A percentile compares a stretch with the other conserved stretches of the same genome.
These are phyloP conservation scores for Botrytis paeoniae DNA, from an alignment of 2,329 filamentous ascomycete species.

Conservation along the genomic window DNA sequence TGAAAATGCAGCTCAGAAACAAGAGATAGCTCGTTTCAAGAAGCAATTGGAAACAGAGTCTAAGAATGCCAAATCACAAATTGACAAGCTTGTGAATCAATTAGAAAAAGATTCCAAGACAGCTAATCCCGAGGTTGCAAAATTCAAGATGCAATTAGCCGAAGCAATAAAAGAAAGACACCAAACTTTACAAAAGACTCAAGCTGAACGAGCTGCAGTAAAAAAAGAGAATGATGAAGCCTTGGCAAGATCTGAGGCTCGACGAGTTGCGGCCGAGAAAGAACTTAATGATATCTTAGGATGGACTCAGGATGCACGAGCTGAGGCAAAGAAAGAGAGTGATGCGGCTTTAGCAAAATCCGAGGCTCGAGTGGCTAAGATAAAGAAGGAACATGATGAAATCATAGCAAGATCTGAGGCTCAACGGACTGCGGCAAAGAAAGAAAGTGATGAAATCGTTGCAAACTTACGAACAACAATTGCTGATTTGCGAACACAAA, in stretches of 20 bases:
- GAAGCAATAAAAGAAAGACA: background rate
- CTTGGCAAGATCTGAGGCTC: background rate
- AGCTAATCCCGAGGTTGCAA: background rate
- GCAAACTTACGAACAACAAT: background rate
- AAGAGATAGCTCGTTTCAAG: background rate
- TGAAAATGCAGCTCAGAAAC: background rate
- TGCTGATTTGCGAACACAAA: background rate
- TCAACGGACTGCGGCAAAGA: background rate
- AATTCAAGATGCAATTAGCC: background rate
- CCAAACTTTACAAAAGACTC: background rate
- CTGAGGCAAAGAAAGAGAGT: no score
- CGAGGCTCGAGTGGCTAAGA: background rate
- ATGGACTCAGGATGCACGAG: accelerated
- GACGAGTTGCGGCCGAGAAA: background rate
- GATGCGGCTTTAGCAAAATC: background rate
- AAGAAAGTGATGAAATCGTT: background rate
- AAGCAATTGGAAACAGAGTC: background rate
- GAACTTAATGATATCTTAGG: background rate
- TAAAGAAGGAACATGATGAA: background rate
- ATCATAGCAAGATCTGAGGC: background rate
- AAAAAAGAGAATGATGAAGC: background rate
- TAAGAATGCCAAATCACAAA: background rate
- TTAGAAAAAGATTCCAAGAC: background rate
- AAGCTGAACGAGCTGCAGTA: background rate
- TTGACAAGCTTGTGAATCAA: background rate